Evolutionary conservation across 371 early-diverging fungal genomes (phyloP).

Genomic region (Apophysomyces trapeziformis): DNA sequence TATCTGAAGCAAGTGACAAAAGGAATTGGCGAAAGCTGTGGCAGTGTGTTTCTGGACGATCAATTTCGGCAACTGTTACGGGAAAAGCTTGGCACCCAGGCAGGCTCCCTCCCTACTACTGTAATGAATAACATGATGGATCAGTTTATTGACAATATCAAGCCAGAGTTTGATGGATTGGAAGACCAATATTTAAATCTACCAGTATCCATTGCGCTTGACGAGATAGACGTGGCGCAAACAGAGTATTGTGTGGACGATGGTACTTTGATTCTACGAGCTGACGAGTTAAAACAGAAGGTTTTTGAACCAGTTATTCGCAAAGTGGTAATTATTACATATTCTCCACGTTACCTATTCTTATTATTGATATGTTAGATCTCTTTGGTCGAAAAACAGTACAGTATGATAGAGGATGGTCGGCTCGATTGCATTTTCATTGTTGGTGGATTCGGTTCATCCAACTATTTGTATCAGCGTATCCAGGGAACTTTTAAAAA

Average conservation of each 20-base stretch:
- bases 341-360: background rate
- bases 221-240: constrained; percentile 25
- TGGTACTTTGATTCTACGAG: constrained; percentile 50
- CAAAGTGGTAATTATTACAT: constrained; percentile 43
- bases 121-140: constrained; percentile 58
- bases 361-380: constrained; percentile 23
- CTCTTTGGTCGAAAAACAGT: constrained; percentile 40
- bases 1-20: constrained; percentile 58
- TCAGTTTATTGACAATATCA: constrained; percentile 58
- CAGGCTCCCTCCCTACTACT: constrained; percentile 36
- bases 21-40: constrained; percentile 67
- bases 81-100: constrained; percentile 45
- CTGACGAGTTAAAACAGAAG: constrained; percentile 49
- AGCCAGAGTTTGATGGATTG: constrained; percentile 61
- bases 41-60: constrained; percentile 59
- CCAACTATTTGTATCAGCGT: constrained; percentile 46
- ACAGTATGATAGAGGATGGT: constrained; percentile 26
- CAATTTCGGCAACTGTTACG: constrained; percentile 45
- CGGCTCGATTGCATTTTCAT: constrained; percentile 41
- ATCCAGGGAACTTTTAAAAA: constrained; percentile 34
- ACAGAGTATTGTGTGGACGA: constrained; percentile 54
- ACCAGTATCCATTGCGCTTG: constrained; percentile 48
- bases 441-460: constrained; percentile 57
- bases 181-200: constrained; percentile 53
- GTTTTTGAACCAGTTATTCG: constrained; percentile 63